Base-by-base conservation (phyloP, 2,329 filamentous ascomycete genomes). In the Ceratocystiopsis brevicomis region DNA sequence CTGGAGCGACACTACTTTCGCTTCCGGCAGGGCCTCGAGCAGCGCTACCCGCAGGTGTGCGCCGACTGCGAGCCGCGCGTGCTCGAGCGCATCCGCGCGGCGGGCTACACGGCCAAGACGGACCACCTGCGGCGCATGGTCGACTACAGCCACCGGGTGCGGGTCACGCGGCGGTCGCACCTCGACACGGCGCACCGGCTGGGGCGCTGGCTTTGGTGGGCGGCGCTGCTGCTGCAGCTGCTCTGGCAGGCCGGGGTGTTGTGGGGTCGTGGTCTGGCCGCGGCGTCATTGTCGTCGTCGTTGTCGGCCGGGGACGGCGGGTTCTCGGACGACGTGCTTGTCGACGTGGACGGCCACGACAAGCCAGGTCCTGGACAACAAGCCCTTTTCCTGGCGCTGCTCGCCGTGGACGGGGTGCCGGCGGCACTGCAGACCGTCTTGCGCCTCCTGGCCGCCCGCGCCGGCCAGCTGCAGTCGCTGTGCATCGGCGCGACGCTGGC, bases 11-110 rank as follows among this genome's bases (percentile, higher is more conserved):
- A 71, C 40, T 80, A 82, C 52, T 78, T 77, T 49, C 67, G 68
- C 34, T 93, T 81, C 57, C 77, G 78, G 48, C 69, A 67, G 48
- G 69, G 77, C 42, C 67, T 95, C 16, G 87, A 95, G 61, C 67
- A 75, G 53, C 73, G 81, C 41, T 96, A 95, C 55, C 90, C 90
- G 0, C 85, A 90, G 55, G 79, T 94, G 46, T 98, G 90, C 62
- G 71, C 71, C 48, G 66, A 74, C 39, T 98, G 90, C 59, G 80
- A 82, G 49, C 80, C 78, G 6, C 73, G 67, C 47, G 87, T 88
- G 18, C 73, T 79, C 48, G 64, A 70, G 34, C 71, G 76, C 47
- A 76, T 95, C 42, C 68, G 73, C 18, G 67, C 75, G 50, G 76
- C 83, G 0, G 78, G 74, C 10, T 93, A 93, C 56, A 80, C 77